A percentile compares a stretch with the other conserved stretches of the same genome.
Evolutionary conservation across 495 filamentous ascomycete species (phyloP).

Genomic region (Aspergillus taichungensis): DNA sequence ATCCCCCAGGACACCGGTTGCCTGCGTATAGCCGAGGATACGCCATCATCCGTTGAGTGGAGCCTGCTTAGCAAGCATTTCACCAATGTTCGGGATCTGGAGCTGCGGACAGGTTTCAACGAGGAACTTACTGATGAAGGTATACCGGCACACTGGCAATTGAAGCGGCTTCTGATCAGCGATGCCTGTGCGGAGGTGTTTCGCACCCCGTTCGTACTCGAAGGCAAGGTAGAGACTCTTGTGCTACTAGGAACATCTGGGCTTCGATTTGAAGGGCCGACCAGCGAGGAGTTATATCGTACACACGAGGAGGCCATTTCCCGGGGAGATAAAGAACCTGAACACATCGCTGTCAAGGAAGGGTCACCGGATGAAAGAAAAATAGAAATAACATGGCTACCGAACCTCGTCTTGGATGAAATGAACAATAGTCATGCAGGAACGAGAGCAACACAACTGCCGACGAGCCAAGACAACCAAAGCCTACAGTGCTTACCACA

Average conservation of each 20-base stretch:
- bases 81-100: slow-evolving; percentile 6
- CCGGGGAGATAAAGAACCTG: slow-evolving; percentile 6
- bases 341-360: slow-evolving; percentile 3
- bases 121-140: slow-evolving; percentile 17
- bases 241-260: slow-evolving; percentile 11
- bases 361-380: slow-evolving; percentile 3
- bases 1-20: slow-evolving; percentile 8
- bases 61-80: slow-evolving; percentile 17
- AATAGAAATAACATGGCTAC: slow-evolving; percentile 8
- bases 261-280: slow-evolving; percentile 19
- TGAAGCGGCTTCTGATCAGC: slow-evolving; percentile 9
- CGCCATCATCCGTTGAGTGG: slow-evolving; percentile 18
- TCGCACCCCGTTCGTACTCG: slow-evolving; percentile 11
- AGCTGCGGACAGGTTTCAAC: slow-evolving; percentile 10
- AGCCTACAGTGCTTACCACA: not conserved
- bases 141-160: slow-evolving; percentile 19
- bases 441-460: not conserved
- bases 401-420: slow-evolving; percentile 4
- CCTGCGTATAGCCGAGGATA: slow-evolving; percentile 12
- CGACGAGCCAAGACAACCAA: slow-evolving; percentile 6
- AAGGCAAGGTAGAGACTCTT: slow-evolving; percentile 16
- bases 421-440: slow-evolving; percentile 6
- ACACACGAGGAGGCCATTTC: slow-evolving; percentile 6
- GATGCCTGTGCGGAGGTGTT: slow-evolving; percentile 8
- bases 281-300: slow-evolving; percentile 1